Evolutionary conservation across 352 stramenopile species (phyloP), one percentile per base, ranked within the genome.

Genomic region (Phytophthora crassamura): DNA sequence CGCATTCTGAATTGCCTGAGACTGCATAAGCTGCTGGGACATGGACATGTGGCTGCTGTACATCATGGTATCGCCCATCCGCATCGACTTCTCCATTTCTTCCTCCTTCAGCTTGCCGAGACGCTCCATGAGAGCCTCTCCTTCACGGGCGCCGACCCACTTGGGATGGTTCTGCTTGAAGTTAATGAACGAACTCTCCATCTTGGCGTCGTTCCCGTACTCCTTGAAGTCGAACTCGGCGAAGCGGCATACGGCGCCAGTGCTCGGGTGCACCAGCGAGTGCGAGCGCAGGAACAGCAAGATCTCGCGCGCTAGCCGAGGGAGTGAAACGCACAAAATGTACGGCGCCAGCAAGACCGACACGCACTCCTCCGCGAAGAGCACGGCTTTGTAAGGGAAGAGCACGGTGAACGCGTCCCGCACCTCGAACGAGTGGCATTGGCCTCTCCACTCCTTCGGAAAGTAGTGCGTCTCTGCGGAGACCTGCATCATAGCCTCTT

Each of bases 181-280:
- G 53, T 94, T 99, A 51, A 99, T 90, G 67, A 99, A 98, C 39
- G 89, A 98, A 40, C 97, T 98, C 70, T 99, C 96, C 93, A 99
- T 98, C 78, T 99, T 99, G 16, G 71, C 55, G 52, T 96, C 91
- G 66, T 98, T 91, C 20, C 86, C 81, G 69, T 98, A 99, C 40
- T 86, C 82, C 55, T 98, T 96, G 69, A 99, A 99, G 72, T 99
- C 96, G 75, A 99, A 99, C 46, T 97, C 95, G 32, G 91, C 87
- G 60, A 93, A 95, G 28, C 96, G 95, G 74, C 97, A 99, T 10
- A 99, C 92, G 22, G 98, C 90, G 18, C 97, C 97, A 16, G 96
- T 86, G 52, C 95, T 93, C 3, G 96, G 84, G 14, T 99, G 80
- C 59, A 97, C 85, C 12, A 97, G 72, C 45, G 95, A 98, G 59